These are phyloP conservation scores for Paracamarosporium sp. DNA, from an alignment of 2,329 filamentous ascomycete genomes.

Conservation along the genomic window DNA sequence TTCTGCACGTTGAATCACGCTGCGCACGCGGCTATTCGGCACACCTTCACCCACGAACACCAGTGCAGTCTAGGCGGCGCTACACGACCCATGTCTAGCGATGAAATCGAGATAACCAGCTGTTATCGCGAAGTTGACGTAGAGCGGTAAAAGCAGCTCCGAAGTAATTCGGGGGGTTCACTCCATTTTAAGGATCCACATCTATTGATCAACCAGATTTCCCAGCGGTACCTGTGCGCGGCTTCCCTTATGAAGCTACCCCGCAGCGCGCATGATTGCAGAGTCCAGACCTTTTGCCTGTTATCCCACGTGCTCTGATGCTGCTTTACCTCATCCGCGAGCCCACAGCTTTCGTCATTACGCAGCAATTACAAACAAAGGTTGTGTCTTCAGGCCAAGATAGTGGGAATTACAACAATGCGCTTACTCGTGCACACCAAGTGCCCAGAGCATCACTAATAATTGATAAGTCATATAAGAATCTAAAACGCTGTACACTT, in stretches of 20 bases:
- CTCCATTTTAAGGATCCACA: neutral
- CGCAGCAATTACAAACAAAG: neutral
- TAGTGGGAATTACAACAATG: too few relatives aligned
- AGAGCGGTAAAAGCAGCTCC: neutral
- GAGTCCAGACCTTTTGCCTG: neutral
- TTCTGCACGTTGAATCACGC: neutral
- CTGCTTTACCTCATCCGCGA: neutral
- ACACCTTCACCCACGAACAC: neutral
- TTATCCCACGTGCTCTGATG: neutral
- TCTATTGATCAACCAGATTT: neutral
- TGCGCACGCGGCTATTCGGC: neutral
- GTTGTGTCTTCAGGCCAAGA: neutral
- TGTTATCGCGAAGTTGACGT: neutral
- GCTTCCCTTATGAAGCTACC: neutral
- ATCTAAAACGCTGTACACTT: too few relatives aligned
- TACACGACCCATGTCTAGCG: neutral
- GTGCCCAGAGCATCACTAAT: neutral
- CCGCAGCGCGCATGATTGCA: neutral
- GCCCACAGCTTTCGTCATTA: neutral
- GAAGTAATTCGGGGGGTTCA: neutral
- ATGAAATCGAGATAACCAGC: neutral
- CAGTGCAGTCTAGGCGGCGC: neutral
- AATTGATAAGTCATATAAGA: too few relatives aligned
- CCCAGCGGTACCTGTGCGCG: neutral
- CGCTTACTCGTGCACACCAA: too few relatives aligned